Percentiles rank a stretch among this genome's conserved stretches.
These are phyloP conservation scores for Ocimum tenuiflorum DNA, from an alignment of 257 asterid genomes.

Conservation along the genomic window DNA sequence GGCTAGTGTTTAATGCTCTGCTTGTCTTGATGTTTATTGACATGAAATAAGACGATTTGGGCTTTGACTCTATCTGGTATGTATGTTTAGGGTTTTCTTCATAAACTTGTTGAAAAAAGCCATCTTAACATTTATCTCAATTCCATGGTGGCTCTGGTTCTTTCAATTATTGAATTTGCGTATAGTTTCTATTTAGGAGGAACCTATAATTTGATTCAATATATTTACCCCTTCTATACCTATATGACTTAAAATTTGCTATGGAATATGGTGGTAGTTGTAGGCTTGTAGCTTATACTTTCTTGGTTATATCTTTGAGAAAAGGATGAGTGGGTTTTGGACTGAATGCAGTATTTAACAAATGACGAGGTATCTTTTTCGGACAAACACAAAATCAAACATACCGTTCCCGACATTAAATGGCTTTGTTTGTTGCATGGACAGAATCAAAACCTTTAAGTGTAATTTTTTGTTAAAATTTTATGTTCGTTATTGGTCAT, in stretches of 20 bases:
- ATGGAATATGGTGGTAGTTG: background rate
- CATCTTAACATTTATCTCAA: too few relatives aligned
- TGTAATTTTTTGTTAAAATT: background rate
- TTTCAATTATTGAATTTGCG: background rate
- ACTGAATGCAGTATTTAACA: too few relatives aligned
- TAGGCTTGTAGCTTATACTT: background rate
- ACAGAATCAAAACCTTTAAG: background rate
- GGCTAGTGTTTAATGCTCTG: slow-evolving; percentile 3
- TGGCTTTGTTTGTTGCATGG: background rate
- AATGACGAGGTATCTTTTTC: too few relatives aligned
- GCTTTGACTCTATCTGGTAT: background rate
- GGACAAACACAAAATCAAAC: too few relatives aligned
- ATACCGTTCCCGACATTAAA: background rate
- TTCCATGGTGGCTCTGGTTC: background rate
- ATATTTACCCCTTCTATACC: background rate
- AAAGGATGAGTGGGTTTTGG: too few relatives aligned
- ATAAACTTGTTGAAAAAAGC: too few relatives aligned
- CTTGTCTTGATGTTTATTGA: slow-evolving; percentile 3
- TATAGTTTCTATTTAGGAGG: background rate
- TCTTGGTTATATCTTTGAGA: background rate
- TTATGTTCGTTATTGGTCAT: background rate
- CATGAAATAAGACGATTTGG: background rate
- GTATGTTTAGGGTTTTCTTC: background rate
- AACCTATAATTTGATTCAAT: background rate
- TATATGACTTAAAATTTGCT: background rate